These are phyloP conservation scores for Rosa hybrid DNA, from an alignment of 331 rosid species.

Conservation along the genomic window DNA sequence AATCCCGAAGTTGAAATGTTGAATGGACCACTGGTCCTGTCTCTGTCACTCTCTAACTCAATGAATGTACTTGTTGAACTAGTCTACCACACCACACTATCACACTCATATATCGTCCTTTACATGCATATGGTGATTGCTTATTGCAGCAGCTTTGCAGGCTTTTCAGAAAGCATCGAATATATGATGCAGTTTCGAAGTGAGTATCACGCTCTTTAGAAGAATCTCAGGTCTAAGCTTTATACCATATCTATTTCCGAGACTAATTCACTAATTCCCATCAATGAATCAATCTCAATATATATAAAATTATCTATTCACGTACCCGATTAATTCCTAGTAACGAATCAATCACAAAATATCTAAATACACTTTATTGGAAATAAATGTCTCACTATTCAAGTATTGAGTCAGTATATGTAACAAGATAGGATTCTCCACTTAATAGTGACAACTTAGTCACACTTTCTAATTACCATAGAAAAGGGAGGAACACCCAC, in stretches of 20 bases:
- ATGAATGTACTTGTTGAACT: neutral
- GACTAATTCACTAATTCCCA: neutral
- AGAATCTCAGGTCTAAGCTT: neutral
- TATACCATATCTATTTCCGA: neutral
- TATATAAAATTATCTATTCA: neutral
- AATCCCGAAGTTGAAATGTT: neutral
- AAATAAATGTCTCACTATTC: too few relatives aligned
- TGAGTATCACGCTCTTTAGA: neutral
- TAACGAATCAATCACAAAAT: neutral
- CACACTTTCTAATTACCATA: neutral
- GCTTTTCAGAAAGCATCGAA: neutral
- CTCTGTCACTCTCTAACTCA: neutral
- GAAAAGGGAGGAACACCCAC: too few relatives aligned
- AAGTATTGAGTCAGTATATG: neutral
- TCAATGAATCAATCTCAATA: neutral
- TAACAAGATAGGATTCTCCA: neutral
- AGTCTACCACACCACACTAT: neutral
- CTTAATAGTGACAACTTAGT: neutral
- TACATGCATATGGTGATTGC: neutral
- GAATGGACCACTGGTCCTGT: neutral
- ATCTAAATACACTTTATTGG: too few relatives aligned
- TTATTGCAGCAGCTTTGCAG: neutral
- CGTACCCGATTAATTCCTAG: too few relatives aligned
- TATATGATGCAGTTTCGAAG: neutral
- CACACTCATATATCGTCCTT: neutral